Evolutionary conservation across 2,329 filamentous ascomycete species (phyloP), one percentile per base, ranked within the genome.

Genomic region (Pseudocercospora fuligena): DNA sequence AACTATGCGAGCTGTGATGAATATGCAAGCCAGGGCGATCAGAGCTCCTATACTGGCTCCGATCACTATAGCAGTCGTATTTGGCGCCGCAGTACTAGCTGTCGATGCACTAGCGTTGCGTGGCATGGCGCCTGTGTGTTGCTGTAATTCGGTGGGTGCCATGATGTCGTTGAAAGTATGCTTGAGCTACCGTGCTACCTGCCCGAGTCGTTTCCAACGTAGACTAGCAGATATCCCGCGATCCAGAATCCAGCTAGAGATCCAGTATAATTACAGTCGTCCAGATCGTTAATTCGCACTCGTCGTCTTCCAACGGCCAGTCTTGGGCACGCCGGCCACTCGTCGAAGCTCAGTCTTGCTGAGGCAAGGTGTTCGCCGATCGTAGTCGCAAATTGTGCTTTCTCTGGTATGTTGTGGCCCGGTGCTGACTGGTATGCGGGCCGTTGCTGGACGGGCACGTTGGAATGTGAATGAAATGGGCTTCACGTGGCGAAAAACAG

Each of bases 401-500:
- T 46, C 46, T 51, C 31, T 61, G 56, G 56, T 36, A 69, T 76
- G 74, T 74, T 75, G 63, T 76, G 73, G 69, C 73, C 57, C 74
- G 69, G 72, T 68, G 70, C 60, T 66, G 64, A 62, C 69, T 62
- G 74, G 73, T 68, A 76, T 76, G 73, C 71, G 61, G 66, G 54
- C 66, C 69, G 77, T 80, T 72, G 77, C 75, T 77, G 73, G 77
- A 75, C 73, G 76, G 74, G 67, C 29, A 63, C 40, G 54, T 64
- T 70, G 78, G 78, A 80, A 81, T 80, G 78, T 66, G 69, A 69
- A 53, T 57, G 49, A 58, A 59, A 68, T 67, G 46, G 60, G 46
- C 33, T 62, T 63, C 61, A 65, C 58, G 64, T 66, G 64, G 64
- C 51, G 40, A 25, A 36, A 6, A 9, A 33, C 29, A n/a, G 23